phyloP scores from a whole-genome alignment of 148 eudicot genomes.

The Dysphania ambrosioides region DNA sequence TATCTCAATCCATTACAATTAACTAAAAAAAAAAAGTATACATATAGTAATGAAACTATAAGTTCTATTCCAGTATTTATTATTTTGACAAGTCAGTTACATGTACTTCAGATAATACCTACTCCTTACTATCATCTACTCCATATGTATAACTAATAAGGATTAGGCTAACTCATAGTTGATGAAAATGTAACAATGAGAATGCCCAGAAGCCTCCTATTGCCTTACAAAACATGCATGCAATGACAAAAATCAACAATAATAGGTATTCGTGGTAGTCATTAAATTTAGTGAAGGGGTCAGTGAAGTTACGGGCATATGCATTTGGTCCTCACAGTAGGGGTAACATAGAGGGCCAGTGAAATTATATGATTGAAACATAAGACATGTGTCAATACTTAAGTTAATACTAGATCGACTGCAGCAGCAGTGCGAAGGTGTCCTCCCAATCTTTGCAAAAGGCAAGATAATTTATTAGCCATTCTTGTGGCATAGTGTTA shows the following conservation, averaged over 20 bases:
- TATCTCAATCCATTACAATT: too few species aligned
- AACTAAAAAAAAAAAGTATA: too few species aligned
- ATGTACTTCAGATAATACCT: too few species aligned
- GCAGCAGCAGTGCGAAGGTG: neutral
- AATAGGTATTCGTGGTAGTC: neutral
- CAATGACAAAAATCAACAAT: neutral
- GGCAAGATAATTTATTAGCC: neutral
- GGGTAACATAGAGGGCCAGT: neutral
- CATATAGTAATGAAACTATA: too few species aligned
- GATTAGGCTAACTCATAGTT: too few species aligned
- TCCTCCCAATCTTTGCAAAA: slow-evolving; percentile 12
- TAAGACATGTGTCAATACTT: slow-evolving; percentile 7
- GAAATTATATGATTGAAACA: neutral
- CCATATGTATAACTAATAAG: too few species aligned
- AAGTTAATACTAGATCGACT: neutral
- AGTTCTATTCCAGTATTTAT: too few species aligned
- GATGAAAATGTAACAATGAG: neutral
- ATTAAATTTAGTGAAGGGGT: neutral
- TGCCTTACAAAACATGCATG: slow-evolving; percentile 6
- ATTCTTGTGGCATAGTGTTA: too few species aligned
- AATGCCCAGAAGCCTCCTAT: too few species aligned
- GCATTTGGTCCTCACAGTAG: neutral
- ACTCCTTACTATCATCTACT: too few species aligned
- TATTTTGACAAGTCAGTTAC: too few species aligned
- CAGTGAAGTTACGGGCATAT: slow-evolving; percentile 8